Evolutionary conservation across 495 filamentous ascomycete species (phyloP), one percentile per base, ranked within the genome.

Genomic region (Cryomyces minteri): DNA sequence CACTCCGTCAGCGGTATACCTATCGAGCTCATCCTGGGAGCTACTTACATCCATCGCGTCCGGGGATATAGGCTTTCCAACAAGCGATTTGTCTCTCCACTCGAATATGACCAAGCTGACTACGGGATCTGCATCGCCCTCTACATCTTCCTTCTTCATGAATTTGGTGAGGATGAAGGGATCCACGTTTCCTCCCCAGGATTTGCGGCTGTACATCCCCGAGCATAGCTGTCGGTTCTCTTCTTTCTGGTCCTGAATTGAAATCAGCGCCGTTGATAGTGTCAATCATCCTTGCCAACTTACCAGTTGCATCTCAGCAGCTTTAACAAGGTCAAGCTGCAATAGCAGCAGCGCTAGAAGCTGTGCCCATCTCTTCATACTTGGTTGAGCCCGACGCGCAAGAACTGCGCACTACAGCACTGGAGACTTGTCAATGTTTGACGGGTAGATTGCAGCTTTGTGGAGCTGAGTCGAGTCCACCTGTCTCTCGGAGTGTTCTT

Each of bases 21-120:
- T 9, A 14, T 11, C 25, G 5, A 29, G 9, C 33, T 31, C 7
- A 8, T 33, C n/a, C 32, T 12, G 18, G 40, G 12, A 34, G 29
- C 14, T 25, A 33, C 42, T 38, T 9, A 3, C 34, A 38, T 38
- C 34, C 18, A 28, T 12, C n/a, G 6, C 5, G 37, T 31, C 12
- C 28, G 49, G 32, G 55, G 52, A 31, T 14, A 67, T 3, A 38
- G 54, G 51, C 36, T 57, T 48, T n/a, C 88, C 90, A 47, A 98
- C 77, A 41, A 84, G 69, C 47, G 73, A 62, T 56, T 80, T 73
- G 55, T 99, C 90, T 51, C 67, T 77, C 81, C 85, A 99, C 66
- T 99, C 88, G 57, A 93, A 95, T 42, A 99, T 79, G 11, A 94
- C 70, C 53, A 99, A 66, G 59, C 84, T 88, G 45, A 86, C 81